These are phyloP conservation scores for Ceratocystis variospora DNA, from an alignment of 2,329 filamentous ascomycete species.

Conservation along the genomic window DNA sequence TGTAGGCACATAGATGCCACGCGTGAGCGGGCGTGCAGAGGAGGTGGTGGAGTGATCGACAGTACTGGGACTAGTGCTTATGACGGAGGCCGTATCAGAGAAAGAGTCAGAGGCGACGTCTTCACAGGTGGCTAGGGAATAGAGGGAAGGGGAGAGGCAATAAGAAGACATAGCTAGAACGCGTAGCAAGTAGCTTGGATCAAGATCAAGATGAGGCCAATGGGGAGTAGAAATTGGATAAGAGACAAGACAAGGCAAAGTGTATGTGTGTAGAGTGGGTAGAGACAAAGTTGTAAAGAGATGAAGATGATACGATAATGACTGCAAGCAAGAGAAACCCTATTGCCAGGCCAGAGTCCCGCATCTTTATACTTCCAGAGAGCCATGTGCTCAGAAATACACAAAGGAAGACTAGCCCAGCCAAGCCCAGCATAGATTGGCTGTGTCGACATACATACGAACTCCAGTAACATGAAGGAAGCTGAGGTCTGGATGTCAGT, in stretches of 20 bases:
- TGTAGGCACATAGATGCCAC: slow-evolving; percentile 58
- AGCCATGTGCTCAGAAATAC: neutral
- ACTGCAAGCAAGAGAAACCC: no score
- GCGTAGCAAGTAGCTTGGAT: no score
- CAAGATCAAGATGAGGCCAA: no score
- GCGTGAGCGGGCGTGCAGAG: slow-evolving; percentile 29
- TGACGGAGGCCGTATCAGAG: slow-evolving; percentile 17
- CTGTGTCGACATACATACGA: neutral
- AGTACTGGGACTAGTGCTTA: neutral
- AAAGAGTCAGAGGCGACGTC: slow-evolving; percentile 28
- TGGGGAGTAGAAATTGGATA: neutral
- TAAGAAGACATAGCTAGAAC: no score
- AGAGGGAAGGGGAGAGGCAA: neutral
- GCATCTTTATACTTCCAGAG: neutral
- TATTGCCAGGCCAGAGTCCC: neutral
- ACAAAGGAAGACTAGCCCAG: neutral
- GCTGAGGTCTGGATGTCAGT: slow-evolving; percentile 23
- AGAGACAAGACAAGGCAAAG: neutral
- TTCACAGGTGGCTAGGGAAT: slow-evolving; percentile 22
- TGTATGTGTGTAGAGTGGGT: neutral
- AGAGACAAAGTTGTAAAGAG: neutral
- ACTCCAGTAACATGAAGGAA: slow-evolving; percentile 20
- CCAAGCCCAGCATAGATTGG: neutral
- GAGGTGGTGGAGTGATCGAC: slow-evolving; percentile 22
- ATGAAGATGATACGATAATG: neutral